Conservation (phyloP, 164 flowering plant genomes). For the Piper longum region DNA sequence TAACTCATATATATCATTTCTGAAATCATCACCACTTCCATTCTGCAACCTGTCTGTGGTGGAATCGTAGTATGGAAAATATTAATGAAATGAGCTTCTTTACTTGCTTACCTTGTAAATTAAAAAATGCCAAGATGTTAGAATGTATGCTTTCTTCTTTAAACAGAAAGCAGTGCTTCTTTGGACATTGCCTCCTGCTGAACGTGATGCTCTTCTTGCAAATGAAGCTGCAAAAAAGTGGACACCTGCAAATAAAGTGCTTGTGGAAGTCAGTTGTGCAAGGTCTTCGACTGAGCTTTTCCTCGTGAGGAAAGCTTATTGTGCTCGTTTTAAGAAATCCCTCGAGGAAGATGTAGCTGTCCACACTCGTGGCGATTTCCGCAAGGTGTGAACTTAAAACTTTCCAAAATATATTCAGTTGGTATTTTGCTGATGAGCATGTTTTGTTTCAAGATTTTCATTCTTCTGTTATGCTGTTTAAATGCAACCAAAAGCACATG, state of each 20-base stretch:
- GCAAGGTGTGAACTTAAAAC: conserved; percentile 34
- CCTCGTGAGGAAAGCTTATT: conserved; percentile 31
- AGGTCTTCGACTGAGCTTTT: conserved; percentile 52
- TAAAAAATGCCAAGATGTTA: no score
- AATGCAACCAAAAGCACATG: no score
- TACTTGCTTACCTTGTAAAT: no score
- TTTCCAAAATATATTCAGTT: no score
- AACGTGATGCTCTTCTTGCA: conserved; percentile 60
- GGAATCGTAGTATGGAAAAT: no score
- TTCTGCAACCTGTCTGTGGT: no score
- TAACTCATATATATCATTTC: no score
- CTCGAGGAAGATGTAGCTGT: conserved; percentile 81
- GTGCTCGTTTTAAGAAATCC: conserved; percentile 41
- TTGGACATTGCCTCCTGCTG: conserved; percentile 61
- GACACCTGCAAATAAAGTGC: conserved; percentile 32
- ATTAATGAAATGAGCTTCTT: no score
- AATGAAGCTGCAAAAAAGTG: conserved; percentile 49
- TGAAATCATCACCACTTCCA: no score
- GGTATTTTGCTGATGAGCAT: neutral
- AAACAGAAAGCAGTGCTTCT: conserved; percentile 36
- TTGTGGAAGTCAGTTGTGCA: conserved; percentile 66
- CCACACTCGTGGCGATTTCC: conserved; percentile 49
- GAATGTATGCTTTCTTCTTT: neutral
- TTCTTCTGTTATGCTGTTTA: no score
- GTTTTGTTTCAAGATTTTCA: no score